Percentiles rank a stretch among this genome's conserved stretches.
Evolutionary conservation across 148 eudicot genomes (phyloP).

Genomic region (Spergularia bocconei): DNA sequence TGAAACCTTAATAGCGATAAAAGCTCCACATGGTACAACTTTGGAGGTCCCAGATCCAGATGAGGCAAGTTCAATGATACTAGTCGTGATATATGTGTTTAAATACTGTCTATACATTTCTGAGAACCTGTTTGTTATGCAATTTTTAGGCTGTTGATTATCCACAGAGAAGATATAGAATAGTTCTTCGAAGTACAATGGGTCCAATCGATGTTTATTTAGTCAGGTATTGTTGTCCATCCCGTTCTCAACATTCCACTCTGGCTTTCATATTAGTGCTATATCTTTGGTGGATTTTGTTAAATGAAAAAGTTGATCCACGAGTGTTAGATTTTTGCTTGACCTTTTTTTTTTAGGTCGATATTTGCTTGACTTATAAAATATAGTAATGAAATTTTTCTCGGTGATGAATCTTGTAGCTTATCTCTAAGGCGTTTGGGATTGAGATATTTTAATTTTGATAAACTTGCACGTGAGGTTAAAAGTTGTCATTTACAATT

Average conservation of each 20-base stretch:
- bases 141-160: conserved; percentile 72
- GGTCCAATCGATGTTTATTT: conserved; percentile 97
- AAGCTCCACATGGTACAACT: conserved; percentile 99
- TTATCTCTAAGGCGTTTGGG: not conserved
- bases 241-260: not conserved
- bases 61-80: conserved; percentile 38
- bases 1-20: conserved; percentile 92
- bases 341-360: too few relatives aligned
- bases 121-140: conserved; percentile 14
- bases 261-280: too few relatives aligned
- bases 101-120: not conserved
- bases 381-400: not conserved
- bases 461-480: not conserved
- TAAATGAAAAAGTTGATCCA: too few relatives aligned
- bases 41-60: conserved; percentile 99
- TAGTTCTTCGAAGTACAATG: conserved; percentile 96
- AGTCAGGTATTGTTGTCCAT: conserved; percentile 64
- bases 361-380: too few relatives aligned
- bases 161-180: conserved; percentile 91
- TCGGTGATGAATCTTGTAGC: not conserved
- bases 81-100: not conserved
- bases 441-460: conserved; percentile 1
- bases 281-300: too few relatives aligned
- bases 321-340: too few relatives aligned
- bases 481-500: not conserved